Base-by-base conservation (phyloP, 805 yeast species). In the Kodamaea fukazawae region DNA sequence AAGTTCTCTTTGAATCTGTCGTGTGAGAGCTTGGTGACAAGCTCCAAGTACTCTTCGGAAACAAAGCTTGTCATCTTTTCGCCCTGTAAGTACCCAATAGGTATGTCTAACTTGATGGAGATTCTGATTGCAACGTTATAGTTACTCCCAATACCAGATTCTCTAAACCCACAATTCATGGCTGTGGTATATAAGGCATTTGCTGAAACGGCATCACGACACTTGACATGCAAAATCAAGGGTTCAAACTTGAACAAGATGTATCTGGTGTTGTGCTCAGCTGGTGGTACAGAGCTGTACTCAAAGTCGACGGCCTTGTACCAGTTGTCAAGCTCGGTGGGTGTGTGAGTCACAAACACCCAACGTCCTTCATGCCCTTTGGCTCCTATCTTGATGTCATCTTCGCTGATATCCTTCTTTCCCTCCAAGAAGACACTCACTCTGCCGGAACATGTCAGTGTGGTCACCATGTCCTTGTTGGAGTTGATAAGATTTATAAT, bases 361-460 rank as follows among this genome's bases (percentile, higher is more conserved):
- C 96, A 88, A 41, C 71, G 71, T 0, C 96, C 96, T 34, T 88
- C 86, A 37, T 80, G 78, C 7, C 96, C 96, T 54, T 88, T 88
- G 3, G 95, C 87, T 1, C 95, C 93, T 11, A 83, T 75, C 49
- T 61, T 76, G 2, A 56, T 49, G 26, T 52, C 47, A 4, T 48
- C 46, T 1, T 41, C 41, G 2, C 25, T 37, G 13, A 43, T 30
- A 25, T 51, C 44, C 49, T 86, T 85, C 7, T 62, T 58, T 2
- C 96, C 96, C 54, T 87, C 96, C 2, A 83, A 63, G 55, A 84
- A 88, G 0, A 88, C 88, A 42, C 91, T 81, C 1, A 87, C 82
- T 52, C 96, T 67, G 2, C 96, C 96, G 0, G 95, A 86, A 49
- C 96, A 88, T 12, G 93, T 82, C 1, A 95, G 85, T 0, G 96